phyloP scores from a whole-genome alignment of 2,329 filamentous ascomycete species.

The Chaetomiaceae sp. region DNA sequence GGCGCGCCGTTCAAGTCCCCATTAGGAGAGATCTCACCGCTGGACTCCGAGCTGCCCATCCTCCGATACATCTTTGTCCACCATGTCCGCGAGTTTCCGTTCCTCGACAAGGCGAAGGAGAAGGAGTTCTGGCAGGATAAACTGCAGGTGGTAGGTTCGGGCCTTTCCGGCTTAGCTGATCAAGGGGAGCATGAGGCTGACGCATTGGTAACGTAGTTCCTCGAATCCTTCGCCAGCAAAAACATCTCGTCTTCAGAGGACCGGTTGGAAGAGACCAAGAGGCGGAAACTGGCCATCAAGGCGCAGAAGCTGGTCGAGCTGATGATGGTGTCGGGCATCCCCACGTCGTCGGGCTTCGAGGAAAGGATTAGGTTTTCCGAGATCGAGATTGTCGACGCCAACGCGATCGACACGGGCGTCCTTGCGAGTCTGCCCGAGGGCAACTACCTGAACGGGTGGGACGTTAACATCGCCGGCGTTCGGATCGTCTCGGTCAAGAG shows the following conservation, averaged over 20 bases:
- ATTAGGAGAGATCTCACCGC: conserved; percentile 83
- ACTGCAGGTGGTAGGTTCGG: conserved; percentile 72
- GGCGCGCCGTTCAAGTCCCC: conserved; percentile 93
- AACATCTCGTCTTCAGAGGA: conserved; percentile 97
- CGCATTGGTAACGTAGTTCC: conserved; percentile 57
- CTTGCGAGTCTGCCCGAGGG: conserved; percentile 85
- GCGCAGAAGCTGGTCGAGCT: conserved; percentile 93
- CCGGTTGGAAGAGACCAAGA: conserved; percentile 90
- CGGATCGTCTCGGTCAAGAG: conserved; percentile 75
- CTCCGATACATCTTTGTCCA: conserved; percentile 96
- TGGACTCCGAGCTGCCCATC: conserved; percentile 90
- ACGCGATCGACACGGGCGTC: conserved; percentile 86
- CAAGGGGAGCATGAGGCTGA: neutral
- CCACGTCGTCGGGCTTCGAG: conserved; percentile 93
- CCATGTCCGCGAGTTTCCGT: conserved; percentile 96
- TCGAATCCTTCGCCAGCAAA: conserved; percentile 95
- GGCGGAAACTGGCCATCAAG: conserved; percentile 86
- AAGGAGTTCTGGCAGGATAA: conserved; percentile 99
- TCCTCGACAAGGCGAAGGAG: conserved; percentile 91
- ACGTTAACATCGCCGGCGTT: conserved; percentile 90
- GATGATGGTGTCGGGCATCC: conserved; percentile 98
- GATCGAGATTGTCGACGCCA: conserved; percentile 91
- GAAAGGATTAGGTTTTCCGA: conserved; percentile 95
- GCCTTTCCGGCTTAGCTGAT: neutral
- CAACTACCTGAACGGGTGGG: conserved; percentile 91